Base-by-base conservation (phyloP, 2,329 filamentous ascomycete species). In the Dactylonectria macrodidyma region DNA sequence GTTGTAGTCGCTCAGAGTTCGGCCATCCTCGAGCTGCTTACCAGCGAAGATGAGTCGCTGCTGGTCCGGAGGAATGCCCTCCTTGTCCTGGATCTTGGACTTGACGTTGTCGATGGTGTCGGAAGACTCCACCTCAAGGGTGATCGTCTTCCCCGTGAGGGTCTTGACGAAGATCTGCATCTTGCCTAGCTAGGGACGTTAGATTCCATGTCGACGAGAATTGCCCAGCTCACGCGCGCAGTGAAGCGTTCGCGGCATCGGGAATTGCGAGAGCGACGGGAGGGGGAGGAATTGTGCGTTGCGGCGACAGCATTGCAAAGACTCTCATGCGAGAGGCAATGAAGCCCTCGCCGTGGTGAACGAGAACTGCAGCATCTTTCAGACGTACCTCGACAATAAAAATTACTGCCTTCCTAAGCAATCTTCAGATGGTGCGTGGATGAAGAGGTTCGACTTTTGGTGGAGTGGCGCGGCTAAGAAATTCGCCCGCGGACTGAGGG, bases 71-170 rank as follows among this genome's bases (percentile, higher is more conserved):
- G 96, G 96, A 78, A 99, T 99, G 78, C 96, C 95, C 90, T 99
- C 96, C 93, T 98, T 99, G 92, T 98, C 96, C 94, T 92, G 88
- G 79, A 90, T 90, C 91, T 99, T 98, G 89, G 93, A 94, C 92
- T 98, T 98, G 89, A 99, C 96, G 92, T 98, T 98, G 92, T 98
- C 96, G 87, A 99, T 98, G 83, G 95, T 98, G 88, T 99, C 96
- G 83, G 92, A 95, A 81, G 95, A 97, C 92, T 98, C 96, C 88
- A 98, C 96, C 95, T 99, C 96, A 81, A 99, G 95, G 93, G 96
- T 98, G 93, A 98, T 98, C 84, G 96, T 98, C 93, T 98, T 98
- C 84, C 96, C 96, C 93, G 96, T 98, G 81, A 98, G 90, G 89
- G 90, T 92, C 87, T 92, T 92, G 81, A 92, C 90, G 88, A 92